Evolutionary conservation across 2,329 filamentous ascomycete species (phyloP), one percentile per base, ranked within the genome.

Genomic region (Golovinomyces cichoracearum): DNA sequence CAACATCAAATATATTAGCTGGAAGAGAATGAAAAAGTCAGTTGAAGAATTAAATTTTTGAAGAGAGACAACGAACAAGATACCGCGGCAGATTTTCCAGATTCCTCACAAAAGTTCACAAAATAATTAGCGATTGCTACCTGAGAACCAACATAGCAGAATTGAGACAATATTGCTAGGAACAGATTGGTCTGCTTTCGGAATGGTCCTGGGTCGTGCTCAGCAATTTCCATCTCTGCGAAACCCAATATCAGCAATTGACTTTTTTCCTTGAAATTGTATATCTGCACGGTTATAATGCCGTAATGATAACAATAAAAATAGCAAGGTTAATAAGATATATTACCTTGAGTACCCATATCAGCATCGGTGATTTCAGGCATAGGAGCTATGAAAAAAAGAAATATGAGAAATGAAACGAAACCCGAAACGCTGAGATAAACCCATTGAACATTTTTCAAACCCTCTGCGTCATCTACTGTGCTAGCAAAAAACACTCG

Each of bases 391-490:
- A 79, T 80, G 58, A 73, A 79, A 59, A 80, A 78, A 58, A 79
- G 73, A 3, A 79, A 64, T 0, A 76, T 80, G 2, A 92, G 68
- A 2, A 73, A 66, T 48, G 79, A 80, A 50, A 80, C 82, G 49
- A 85, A 77, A 22, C 80, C 67, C 0, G 81, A 83, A 52, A 88
- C 79, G 49, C 77, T 79, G n/a, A 90, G 70, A 56, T 90, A 90
- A 0, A 82, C 81, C 79, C 80, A 92, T 62, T 90, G 83, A 1
- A 88, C 80, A 52, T 80, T 76, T 52, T 81, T 71, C 2, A 90
- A 68, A 1, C 71, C 72, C 26, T 67, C 62, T 1, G 67, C 58
- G n/a, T 54, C 60, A 25, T 67, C 69, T 33, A 33, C n/a, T 9
- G 29, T 33, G 29, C n/a, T 33, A 2, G 29, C 29, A 63, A 88